Evolutionary conservation across 352 stramenopile genomes (phyloP).

Genomic region (Phytophthora foliorum): DNA sequence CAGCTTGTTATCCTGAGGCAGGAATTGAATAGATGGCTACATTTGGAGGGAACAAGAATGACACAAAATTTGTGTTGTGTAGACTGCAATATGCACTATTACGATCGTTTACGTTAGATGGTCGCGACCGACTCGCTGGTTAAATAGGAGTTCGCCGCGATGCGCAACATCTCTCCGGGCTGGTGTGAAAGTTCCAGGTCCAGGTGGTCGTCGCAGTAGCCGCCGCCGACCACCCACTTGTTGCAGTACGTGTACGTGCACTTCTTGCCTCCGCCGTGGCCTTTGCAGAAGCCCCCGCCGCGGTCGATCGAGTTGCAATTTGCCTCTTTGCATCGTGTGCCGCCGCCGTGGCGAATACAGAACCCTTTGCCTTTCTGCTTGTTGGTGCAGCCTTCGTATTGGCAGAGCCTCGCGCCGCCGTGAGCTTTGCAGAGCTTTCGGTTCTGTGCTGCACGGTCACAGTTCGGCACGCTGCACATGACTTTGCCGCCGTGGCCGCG

Average conservation of each 20-base stretch:
- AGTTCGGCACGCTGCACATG: slow-evolving; percentile 82
- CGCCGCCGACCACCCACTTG: slow-evolving; percentile 83
- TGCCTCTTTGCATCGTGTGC: slow-evolving; percentile 77
- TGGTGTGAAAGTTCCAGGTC: slow-evolving; percentile 69
- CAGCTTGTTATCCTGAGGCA: no score
- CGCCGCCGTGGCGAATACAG: slow-evolving; percentile 87
- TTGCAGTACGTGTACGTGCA: slow-evolving; percentile 76
- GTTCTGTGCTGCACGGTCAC: slow-evolving; percentile 81
- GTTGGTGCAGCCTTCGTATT: slow-evolving; percentile 80
- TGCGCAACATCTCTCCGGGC: slow-evolving; percentile 63
- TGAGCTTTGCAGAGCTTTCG: slow-evolving; percentile 88
- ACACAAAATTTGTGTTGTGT: no score
- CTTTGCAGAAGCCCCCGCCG: slow-evolving; percentile 87
- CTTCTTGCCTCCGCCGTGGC: slow-evolving; percentile 86
- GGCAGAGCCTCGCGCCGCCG: slow-evolving; percentile 77
- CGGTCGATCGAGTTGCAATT: slow-evolving; percentile 77
- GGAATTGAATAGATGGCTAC: slow-evolving; percentile 16
- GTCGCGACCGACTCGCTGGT: slow-evolving; percentile 66
- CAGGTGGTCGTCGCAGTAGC: slow-evolving; percentile 76
- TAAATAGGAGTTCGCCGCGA: slow-evolving; percentile 78
- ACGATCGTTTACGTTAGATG: slow-evolving; percentile 38
- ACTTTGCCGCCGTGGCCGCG: slow-evolving; percentile 85
- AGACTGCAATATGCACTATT: not conserved
- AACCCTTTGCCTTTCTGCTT: slow-evolving; percentile 88
- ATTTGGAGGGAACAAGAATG: no score